Evolutionary conservation across 2,329 filamentous ascomycete species (phyloP), one percentile per base, ranked within the genome.

Genomic region (Dothideomycetes sp.): DNA sequence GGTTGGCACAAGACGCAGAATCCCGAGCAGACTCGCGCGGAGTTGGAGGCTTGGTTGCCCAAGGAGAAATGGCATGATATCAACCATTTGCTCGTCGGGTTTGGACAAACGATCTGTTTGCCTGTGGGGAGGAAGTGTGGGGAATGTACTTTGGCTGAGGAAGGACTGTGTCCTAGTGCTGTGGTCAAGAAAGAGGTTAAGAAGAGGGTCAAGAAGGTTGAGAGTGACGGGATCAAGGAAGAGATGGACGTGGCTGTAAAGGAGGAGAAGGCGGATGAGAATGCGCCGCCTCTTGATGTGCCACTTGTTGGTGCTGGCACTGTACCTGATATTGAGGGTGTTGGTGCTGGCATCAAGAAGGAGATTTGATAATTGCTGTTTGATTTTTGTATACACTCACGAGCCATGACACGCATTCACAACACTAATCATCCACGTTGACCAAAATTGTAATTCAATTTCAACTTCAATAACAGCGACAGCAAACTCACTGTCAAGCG

Each of bases 61-160:
- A 73, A 63, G 45, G 84, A 94, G 36, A 78, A 76, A 53, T 95
- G 88, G 88, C 82, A 84, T 60, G 85, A 94, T 62, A 93, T 95
- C 59, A 95, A 95, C 61, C 79, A 81, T 64, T 63, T 94, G 60
- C 71, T 95, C 27, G 88, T 95, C 22, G 88, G 88, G 1, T 70
- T 94, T 47, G 88, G 88, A 0, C 88, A 95, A 70, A 84, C 79
- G 1, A 78, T 91, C 16, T 95, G 88, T 58, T 65, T 86, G 48
- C 86, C 87, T 1, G 76, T 89, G 1, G 84, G 83, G 0, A 71
- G 80, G 48, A 77, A 73, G 51, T 98, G 91, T 63, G 87, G 85
- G 13, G 81, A 91, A 34, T 98, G 91, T 63, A 82, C 83, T 48
- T 64, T 96, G 34, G 84, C 84, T 1, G 66, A 82, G 15, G 70